Percentiles rank a stretch among this genome's conserved stretches.
Conservation (phyloP, 371 early-diverging fungal species). For the Batkoa obscura region DNA sequence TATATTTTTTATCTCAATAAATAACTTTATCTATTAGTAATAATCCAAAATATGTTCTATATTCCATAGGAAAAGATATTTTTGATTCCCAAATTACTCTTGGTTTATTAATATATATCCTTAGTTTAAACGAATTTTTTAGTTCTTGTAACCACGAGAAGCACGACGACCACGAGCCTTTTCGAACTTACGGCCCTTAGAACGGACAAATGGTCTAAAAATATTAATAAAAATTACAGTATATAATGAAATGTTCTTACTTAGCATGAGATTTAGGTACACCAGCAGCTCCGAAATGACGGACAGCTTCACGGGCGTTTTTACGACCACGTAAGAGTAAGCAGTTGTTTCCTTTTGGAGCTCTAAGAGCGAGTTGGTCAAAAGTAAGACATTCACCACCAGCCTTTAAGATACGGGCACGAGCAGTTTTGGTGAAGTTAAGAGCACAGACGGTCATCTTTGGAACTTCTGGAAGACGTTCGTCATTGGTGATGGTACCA, state of each 20-base stretch:
- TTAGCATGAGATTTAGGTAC: slow-evolving; percentile 66
- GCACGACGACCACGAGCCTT: slow-evolving; percentile 96
- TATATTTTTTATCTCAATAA: no score
- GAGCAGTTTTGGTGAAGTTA: slow-evolving; percentile 84
- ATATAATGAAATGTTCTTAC: slow-evolving; percentile 2
- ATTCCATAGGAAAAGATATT: no score
- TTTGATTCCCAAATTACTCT: no score
- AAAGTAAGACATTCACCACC: slow-evolving; percentile 96
- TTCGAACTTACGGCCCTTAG: slow-evolving; percentile 99
- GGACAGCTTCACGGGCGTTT: slow-evolving; percentile 84
- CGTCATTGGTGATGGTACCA: slow-evolving; percentile 93
- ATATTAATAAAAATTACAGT: no score
- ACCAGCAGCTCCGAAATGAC: slow-evolving; percentile 86
- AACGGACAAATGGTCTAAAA: slow-evolving; percentile 67
- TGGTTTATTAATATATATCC: no score
- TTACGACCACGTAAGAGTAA: slow-evolving; percentile 84
- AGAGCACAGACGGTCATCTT: slow-evolving; percentile 92
- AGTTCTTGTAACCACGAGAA: slow-evolving; percentile 83
- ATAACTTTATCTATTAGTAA: no score
- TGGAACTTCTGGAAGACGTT: slow-evolving; percentile 80
- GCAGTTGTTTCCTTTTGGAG: slow-evolving; percentile 92
- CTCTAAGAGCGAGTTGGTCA: slow-evolving; percentile 94
- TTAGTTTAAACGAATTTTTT: slow-evolving; percentile 12
- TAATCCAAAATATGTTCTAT: no score
- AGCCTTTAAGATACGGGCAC: slow-evolving; percentile 91